phyloP scores from a whole-genome alignment of 2,329 filamentous ascomycete species.

The Incumbomyces delicatus region DNA sequence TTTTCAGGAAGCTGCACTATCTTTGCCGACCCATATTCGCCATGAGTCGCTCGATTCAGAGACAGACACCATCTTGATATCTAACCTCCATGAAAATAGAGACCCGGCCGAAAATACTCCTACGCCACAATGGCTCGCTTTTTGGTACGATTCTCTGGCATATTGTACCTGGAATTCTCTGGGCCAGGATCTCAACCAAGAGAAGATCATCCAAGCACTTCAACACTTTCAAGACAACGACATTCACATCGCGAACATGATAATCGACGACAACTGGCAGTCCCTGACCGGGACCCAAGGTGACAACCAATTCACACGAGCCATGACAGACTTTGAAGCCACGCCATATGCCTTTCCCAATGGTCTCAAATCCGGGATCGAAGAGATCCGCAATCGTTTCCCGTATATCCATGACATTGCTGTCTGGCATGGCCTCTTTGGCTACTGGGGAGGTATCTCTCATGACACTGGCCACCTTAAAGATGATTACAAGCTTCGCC shows the following conservation, averaged over 20 bases:
- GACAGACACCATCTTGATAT: conserved; percentile 35
- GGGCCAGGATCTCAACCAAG: conserved; percentile 70
- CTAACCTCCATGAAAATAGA: conserved; percentile 37
- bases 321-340: conserved; percentile 79
- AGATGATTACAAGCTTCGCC: conserved; percentile 63
- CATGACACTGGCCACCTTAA: conserved; percentile 60
- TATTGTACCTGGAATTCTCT: conserved; percentile 97
- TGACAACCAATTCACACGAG: conserved; percentile 39
- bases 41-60: conserved; percentile 31
- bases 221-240: conserved; percentile 59
- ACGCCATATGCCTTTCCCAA: conserved; percentile 67
- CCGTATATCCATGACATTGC: conserved; percentile 71
- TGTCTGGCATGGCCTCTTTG: conserved; percentile 83
- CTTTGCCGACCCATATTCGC: conserved; percentile 13
- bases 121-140: conserved; percentile 56
- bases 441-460: conserved; percentile 87
- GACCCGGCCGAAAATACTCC: conserved; percentile 39
- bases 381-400: conserved; percentile 58
- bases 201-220: conserved; percentile 70
- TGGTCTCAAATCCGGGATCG: conserved; percentile 63
- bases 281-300: conserved; percentile 51
- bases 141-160: conserved; percentile 86
- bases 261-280: conserved; percentile 98
- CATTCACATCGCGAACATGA: conserved; percentile 73
- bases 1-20: conserved; percentile 18